These are phyloP conservation scores for Candida anutae DNA, from an alignment of 1,139 yeast species.

Conservation along the genomic window DNA sequence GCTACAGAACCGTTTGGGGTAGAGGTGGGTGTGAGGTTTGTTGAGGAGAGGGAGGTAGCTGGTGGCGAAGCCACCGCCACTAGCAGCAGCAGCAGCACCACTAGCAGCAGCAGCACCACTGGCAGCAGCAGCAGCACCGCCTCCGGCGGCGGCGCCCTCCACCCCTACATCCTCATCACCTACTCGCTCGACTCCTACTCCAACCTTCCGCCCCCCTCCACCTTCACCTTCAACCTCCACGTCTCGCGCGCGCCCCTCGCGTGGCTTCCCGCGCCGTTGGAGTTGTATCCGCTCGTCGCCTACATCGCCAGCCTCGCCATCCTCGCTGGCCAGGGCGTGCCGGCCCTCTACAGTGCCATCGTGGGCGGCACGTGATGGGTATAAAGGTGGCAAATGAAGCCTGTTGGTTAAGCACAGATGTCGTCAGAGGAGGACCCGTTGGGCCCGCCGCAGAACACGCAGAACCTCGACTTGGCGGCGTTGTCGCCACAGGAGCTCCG, in stretches of 20 bases:
- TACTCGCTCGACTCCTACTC: no score
- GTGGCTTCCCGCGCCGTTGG: constrained; percentile 33
- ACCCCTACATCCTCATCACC: no score
- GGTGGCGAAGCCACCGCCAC: no score
- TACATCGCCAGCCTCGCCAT: constrained; percentile 25
- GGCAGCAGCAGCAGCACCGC: no score
- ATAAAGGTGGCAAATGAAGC: no score
- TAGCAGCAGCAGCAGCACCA: no score
- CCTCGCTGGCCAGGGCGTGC: no score
- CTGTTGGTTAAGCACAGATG: no score
- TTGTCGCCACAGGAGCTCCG: constrained; percentile 62
- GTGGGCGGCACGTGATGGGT: no score
- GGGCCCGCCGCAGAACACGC: constrained; percentile 39
- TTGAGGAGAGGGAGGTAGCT: constrained; percentile 1
- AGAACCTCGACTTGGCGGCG: constrained; percentile 46
- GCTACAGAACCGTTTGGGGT: constrained; percentile 31
- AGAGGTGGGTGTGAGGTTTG: constrained; percentile 6
- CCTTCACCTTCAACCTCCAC: constrained; percentile 19
- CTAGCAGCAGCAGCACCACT: no score
- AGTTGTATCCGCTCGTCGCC: constrained; percentile 25
- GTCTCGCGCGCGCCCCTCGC: constrained; percentile 25
- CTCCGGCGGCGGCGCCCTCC: no score
- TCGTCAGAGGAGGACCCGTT: constrained; percentile 44
- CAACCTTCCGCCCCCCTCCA: constrained; percentile 4
- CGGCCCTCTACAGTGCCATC: no score